Evolutionary conservation across 2,329 filamentous ascomycete species (phyloP), one percentile per base, ranked within the genome.

Genomic region (Bipolaris zeicola): DNA sequence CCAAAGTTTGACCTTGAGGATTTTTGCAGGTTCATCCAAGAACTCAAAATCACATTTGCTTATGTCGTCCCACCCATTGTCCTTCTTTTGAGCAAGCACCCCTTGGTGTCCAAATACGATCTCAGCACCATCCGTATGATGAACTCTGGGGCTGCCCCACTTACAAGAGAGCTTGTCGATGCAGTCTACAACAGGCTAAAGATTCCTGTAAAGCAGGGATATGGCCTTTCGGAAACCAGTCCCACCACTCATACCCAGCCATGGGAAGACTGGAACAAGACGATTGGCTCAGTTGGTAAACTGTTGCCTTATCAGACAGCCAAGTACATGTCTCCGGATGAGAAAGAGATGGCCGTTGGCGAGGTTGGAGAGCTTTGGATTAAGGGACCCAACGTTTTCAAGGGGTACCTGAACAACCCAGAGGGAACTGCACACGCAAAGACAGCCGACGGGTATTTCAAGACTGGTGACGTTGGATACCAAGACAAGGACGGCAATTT

Each of bases 61-160:
- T 96, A 94, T 72, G 84, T 96, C 10, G 91, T 93, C 0, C 93
- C 93, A 1, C 93, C 94, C 0, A 87, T 98, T 6, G 84, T 96
- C 1, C 83, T 98, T 7, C 83, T 88, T 0, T 84, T 98, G 1
- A 85, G 88, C 62, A 96, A 96, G 75, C 85, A 90, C 65, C 92
- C 92, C 0, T 70, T 87, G 3, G 87, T 96, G 6, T 83, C 85
- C 50, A 89, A 92, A 61, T 96, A 96, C 77, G 87, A 98, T 74
- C 81, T 98, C 39, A 87, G 85, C 14, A 87, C 84, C 4, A 71
- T 98, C 22, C 88, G 90, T 43, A 93, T 93, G 85, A 81, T 96
- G 81, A 95, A 92, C 77, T 93, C 87, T 0, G 94, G 91, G 22
- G 94, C 93, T 0, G 93, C 94, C 0, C 94, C 94, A 0, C 80